A percentile compares a stretch with the other conserved stretches of the same genome.
Conservation (phyloP, 129 eudicot genomes). For the Chrysanthemum seticuspe region DNA sequence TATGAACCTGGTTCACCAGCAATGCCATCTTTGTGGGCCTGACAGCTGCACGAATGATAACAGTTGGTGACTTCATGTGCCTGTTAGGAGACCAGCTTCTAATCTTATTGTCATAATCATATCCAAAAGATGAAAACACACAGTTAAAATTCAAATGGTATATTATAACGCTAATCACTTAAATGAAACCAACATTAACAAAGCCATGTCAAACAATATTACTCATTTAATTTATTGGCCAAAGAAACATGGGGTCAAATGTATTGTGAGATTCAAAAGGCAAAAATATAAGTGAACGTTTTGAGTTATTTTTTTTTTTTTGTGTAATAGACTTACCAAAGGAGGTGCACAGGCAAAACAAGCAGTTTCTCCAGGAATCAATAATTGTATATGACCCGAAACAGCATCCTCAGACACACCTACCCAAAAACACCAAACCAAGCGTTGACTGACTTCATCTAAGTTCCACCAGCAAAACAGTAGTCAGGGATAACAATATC, state of each 20-base stretch:
- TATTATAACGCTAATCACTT: background rate
- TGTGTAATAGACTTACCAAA: slow-evolving; percentile 52
- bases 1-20: too few species aligned
- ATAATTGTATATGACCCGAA: slow-evolving; percentile 93
- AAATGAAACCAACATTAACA: background rate
- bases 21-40: too few species aligned
- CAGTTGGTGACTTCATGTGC: too few species aligned
- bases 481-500: slow-evolving; percentile 89
- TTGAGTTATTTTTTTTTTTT: background rate
- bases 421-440: slow-evolving; percentile 74
- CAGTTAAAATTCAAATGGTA: too few species aligned
- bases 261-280: background rate
- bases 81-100: too few species aligned
- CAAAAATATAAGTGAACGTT: background rate
- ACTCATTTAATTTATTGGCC: too few species aligned
- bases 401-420: slow-evolving; percentile 99
- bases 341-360: slow-evolving; percentile 99
- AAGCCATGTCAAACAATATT: background rate
- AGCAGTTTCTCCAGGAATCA: slow-evolving; percentile 97
- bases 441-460: slow-evolving; percentile 78
- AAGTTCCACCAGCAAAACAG: slow-evolving; percentile 88
- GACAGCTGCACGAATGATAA: too few species aligned
- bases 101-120: too few species aligned
- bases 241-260: too few species aligned
- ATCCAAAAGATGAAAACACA: too few species aligned